Evolutionary conservation across 306 rosid genomes (phyloP), one percentile per base, ranked within the genome.

Genomic region (Mimosa bimucronata): DNA sequence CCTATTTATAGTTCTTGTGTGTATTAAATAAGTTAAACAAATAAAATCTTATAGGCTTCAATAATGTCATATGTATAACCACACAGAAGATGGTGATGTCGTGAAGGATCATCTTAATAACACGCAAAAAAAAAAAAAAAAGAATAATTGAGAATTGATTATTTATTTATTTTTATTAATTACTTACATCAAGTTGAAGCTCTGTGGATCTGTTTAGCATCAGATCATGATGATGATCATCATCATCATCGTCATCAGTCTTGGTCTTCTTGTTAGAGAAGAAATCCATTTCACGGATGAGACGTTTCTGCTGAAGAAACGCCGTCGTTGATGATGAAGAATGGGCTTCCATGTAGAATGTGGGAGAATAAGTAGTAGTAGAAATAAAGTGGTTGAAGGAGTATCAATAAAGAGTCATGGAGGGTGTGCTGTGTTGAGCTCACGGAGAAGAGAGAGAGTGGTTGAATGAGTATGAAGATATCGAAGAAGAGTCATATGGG

Each of bases 271-370:
- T 82, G 31, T 25, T 44, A 2, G 87, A 78, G 16, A 87, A 90
- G 86, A 91, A 91, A 79, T 91, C 95, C 79, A 87, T 79, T 64
- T 89, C 92, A 53, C 77, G 88, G 16, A 82, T 7, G 41, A 86
- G 73, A 3, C 65, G 75, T 18, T 85, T 83, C 48, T 83, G 71
- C 78, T 69, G 11, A 2, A 77, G 74, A 66, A 72, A 55, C 65
- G 65, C 21, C 65, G 16, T 23, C 31, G 16, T 58, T 10, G 65
- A 10, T 15, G 31, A 26, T 28, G 81, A 76, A 68, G 69, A 64
- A 64, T 76, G 12, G 25, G 66, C 38, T 61, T 28, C 66, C 66
- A 26, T 21, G 62, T 2, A n/a, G 26, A 19, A 55, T 26, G 29
- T 55, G 29, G 14, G 5, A 21, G 28, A 21, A 58, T 11, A 4